Base-by-base conservation (phyloP, 192 early-diverging fungal genomes). In the Backusella luteola region DNA sequence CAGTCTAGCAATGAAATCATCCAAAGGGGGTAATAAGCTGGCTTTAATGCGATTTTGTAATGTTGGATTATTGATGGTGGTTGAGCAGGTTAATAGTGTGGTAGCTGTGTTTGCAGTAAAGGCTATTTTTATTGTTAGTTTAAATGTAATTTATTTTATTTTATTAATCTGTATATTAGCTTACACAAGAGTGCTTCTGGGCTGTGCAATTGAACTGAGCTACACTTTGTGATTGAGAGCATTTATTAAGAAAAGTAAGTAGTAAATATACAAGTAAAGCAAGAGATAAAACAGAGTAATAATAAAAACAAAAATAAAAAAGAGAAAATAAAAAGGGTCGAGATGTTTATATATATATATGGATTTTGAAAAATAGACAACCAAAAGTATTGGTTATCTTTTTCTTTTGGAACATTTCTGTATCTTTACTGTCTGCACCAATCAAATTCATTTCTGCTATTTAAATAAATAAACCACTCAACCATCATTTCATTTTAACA, bases 131-230 rank as follows among this genome's bases (percentile, higher is more conserved):
- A 34, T 5, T 29, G 21, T 29, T 26, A 59, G 19, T 11, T 19
- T 72, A 29, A 26, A 49, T 39, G 29, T 34, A 26, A 29, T 29
- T n/a, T 35, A 67, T 67, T 35, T 29, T 12, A 4, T 15, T 59
- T 53, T 53, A 53, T 53, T n/a, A 8, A 21, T 53, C 19, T 53
- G 6, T 49, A 9, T 36, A 68, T 34, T n/a, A 42, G 3, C 75
- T 76, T 76, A 76, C 75, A 68, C 67, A 76, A 69, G 6, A 76
- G 35, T 69, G 75, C 75, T 52, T 76, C 75, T 15, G 66, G 75
- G 46, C 67, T 76, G 11, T 67, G 41, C 2, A 42, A 69, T 42
- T 67, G 67, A 32, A 76, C 75, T 17, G 75, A 76, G 56, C 56
- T 63, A 26, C 56, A 63, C 23, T 63, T 63, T 63, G 56, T 63